phyloP scores from a whole-genome alignment of 768 basidiomycete genomes.

The Leucosporidium creatinivorum region DNA sequence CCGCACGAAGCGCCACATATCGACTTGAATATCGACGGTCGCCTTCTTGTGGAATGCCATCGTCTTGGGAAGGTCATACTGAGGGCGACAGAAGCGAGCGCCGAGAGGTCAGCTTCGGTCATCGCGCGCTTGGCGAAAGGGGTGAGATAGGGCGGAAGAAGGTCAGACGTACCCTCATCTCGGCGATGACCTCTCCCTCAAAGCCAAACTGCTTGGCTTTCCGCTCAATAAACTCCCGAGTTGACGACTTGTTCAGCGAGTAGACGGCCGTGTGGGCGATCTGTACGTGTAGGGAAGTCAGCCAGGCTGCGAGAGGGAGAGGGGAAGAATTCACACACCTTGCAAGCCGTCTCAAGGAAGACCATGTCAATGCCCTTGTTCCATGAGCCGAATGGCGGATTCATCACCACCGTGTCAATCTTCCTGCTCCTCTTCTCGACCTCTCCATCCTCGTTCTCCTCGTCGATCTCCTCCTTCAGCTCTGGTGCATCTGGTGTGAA shows the following conservation, averaged over 20 bases:
- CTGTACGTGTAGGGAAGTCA: constrained; percentile 5
- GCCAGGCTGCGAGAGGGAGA: neutral
- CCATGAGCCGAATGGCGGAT: constrained; percentile 36
- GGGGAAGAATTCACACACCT: constrained; percentile 5
- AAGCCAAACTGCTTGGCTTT: constrained; percentile 32
- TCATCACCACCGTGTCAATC: constrained; percentile 34
- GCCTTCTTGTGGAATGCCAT: constrained; percentile 38
- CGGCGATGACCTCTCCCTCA: constrained; percentile 31
- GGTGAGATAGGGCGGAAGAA: neutral
- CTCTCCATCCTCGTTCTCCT: neutral
- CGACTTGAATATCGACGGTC: constrained; percentile 36
- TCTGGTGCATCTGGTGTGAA: neutral
- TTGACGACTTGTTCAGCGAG: constrained; percentile 35
- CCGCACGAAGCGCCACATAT: constrained; percentile 27
- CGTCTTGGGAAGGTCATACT: constrained; percentile 36
- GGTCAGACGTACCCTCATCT: constrained; percentile 24
- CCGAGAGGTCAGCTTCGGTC: neutral
- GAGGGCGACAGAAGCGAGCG: neutral
- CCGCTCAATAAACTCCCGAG: constrained; percentile 28
- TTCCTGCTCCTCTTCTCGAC: neutral
- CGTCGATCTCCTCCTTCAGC: neutral
- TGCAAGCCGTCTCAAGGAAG: constrained; percentile 36
- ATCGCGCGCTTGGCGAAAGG: neutral
- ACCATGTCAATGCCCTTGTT: constrained; percentile 37
- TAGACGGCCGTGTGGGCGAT: constrained; percentile 36